Percentiles rank a stretch among this genome's conserved stretches.
These are phyloP conservation scores for Mycotypha africana DNA, from an alignment of 371 early-diverging fungal genomes.

Conservation along the genomic window DNA sequence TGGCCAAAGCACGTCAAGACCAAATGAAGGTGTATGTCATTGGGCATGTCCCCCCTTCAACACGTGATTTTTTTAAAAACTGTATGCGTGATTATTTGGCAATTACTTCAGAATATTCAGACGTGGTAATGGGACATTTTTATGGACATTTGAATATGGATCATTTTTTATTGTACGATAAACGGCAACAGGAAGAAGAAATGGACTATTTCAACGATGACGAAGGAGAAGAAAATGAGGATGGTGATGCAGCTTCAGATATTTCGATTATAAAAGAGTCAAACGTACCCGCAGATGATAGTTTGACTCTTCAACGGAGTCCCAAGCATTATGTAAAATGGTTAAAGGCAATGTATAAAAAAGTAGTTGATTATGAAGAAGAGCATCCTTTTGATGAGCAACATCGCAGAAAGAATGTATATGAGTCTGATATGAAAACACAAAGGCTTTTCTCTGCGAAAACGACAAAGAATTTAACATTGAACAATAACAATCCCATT, in stretches of 20 bases:
- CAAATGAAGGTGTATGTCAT: constrained; percentile 59
- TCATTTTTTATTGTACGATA: constrained; percentile 57
- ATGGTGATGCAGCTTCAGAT: constrained; percentile 12
- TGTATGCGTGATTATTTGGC: constrained; percentile 60
- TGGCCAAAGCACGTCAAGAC: constrained; percentile 33
- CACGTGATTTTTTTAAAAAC: constrained; percentile 55
- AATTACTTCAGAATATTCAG: constrained; percentile 51
- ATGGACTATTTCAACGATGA: too few species aligned
- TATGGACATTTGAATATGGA: constrained; percentile 85
- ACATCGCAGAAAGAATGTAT: too few species aligned
- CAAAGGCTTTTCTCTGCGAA: not conserved
- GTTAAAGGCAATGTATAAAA: constrained; percentile 27
- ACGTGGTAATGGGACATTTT: constrained; percentile 67
- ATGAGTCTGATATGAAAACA: constrained; percentile 4
- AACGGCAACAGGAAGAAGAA: not conserved
- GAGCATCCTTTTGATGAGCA: constrained; percentile 12
- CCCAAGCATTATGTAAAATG: constrained; percentile 25
- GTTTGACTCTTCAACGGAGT: constrained; percentile 44
- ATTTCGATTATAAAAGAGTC: too few species aligned
- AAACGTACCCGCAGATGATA: too few species aligned
- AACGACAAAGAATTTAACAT: constrained; percentile 2
- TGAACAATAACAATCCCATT: constrained; percentile 13
- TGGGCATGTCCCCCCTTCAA: constrained; percentile 74
- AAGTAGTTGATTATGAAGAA: constrained; percentile 25
- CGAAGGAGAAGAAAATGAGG: not conserved